Evolutionary conservation across 805 yeast species (phyloP), one percentile per base, ranked within the genome.

Genomic region (Starmerella davenportii): DNA sequence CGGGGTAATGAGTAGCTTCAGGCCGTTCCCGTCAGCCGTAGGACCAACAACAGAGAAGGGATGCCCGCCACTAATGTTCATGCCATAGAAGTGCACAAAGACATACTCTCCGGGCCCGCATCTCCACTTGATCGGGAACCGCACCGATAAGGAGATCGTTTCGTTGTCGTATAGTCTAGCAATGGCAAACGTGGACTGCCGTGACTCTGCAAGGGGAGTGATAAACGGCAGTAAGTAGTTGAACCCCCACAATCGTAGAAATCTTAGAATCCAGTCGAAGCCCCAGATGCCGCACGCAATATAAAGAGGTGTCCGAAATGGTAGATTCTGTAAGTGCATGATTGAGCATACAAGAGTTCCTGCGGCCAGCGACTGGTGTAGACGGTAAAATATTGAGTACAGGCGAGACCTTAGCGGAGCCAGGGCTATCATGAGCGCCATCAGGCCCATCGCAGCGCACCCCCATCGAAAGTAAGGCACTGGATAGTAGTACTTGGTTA

Each of bases 261-360:
- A 41, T 45, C 93, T 65, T 14, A 74, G 44, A 1, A 71, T 36
- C 52, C 82, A 64, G 51, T 80, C 90, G 38, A 68, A 61, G 0
- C 62, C 65, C 92, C 92, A 80, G 3, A 80, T 57, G 0, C 68
- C 73, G 46, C 70, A 66, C 7, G 76, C 55, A 5, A 69, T 64
- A 43, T 70, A 71, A 3, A 70, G 51, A 51, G 71, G 71, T 43
- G 64, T 66, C 46, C 62, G 62, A 66, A 72, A 73, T 0, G 75
- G 75, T 34, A 70, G 61, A 48, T 47, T 66, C 49, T n/a, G 48
- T 53, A 50, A 39, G 51, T 78, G 87, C 24, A 60, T 58, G 67
- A 74, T 76, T 35, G 71, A 64, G 44, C 70, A 68, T 3, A 62
- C 60, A 37, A 76, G 57, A 48, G 74, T 73, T 3, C 63, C 46